These are phyloP conservation scores for Vanrija humicola DNA, from an alignment of 1,284 basidiomycete genomes.

Conservation along the genomic window DNA sequence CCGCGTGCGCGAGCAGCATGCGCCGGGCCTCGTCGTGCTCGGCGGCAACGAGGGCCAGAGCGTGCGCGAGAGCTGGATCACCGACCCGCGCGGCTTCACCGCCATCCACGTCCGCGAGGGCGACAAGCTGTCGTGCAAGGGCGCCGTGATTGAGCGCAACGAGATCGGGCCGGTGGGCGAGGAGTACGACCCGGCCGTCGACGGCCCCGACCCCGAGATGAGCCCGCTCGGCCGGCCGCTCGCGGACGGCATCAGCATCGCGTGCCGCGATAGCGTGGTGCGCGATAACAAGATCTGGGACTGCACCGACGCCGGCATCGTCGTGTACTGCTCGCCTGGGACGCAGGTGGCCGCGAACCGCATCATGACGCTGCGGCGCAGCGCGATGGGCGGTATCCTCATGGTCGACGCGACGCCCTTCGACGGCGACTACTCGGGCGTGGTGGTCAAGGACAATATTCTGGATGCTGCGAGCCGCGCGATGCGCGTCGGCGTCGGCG, in stretches of 20 bases:
- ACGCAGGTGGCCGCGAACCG: slow-evolving; percentile 47
- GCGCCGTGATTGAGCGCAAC: slow-evolving; percentile 45
- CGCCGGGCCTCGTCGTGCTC: slow-evolving; percentile 41
- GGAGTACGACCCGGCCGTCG: slow-evolving; percentile 43
- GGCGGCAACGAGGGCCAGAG: slow-evolving; percentile 49
- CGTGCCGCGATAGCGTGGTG: slow-evolving; percentile 44
- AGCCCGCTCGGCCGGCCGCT: slow-evolving; percentile 46
- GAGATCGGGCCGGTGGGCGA: slow-evolving; percentile 49
- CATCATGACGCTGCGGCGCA: slow-evolving; percentile 33
- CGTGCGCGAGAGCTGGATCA: slow-evolving; percentile 34
- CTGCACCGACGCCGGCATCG: slow-evolving; percentile 47
- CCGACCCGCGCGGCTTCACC: slow-evolving; percentile 48
- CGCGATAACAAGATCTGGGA: slow-evolving; percentile 46
- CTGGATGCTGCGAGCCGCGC: slow-evolving; percentile 41
- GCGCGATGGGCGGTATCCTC: slow-evolving; percentile 51
- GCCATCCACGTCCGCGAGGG: slow-evolving; percentile 49
- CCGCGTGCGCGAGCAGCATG: slow-evolving; percentile 25
- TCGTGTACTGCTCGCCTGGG: slow-evolving; percentile 51
- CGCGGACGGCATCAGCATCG: slow-evolving; percentile 47
- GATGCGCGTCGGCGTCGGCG: slow-evolving; percentile 52
- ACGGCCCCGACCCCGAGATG: slow-evolving; percentile 48
- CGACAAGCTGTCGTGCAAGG: slow-evolving; percentile 43
- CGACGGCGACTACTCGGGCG: slow-evolving; percentile 47
- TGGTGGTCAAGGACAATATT: slow-evolving; percentile 47
- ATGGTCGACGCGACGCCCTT: slow-evolving; percentile 50